phyloP scores from a whole-genome alignment of 2,329 filamentous ascomycete genomes.

The Apiospora saccharicola region DNA sequence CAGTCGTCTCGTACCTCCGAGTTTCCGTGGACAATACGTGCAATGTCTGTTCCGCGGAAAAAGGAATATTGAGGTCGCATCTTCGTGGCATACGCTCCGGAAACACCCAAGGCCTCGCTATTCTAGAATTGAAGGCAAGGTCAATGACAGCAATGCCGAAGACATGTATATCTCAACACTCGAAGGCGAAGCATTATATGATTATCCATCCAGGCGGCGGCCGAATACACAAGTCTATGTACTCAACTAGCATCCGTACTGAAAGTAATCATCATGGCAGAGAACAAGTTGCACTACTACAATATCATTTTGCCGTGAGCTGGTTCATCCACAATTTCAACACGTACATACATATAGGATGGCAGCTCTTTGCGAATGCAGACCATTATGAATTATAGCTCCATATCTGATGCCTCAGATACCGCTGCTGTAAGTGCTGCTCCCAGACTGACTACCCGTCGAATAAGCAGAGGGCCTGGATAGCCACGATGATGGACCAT shows the following conservation, averaged over 20 bases:
- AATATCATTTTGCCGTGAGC: background rate
- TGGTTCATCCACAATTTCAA: background rate
- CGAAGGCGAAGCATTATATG: background rate
- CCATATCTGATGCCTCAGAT: background rate
- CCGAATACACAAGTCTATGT: background rate
- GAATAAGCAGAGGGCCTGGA: background rate
- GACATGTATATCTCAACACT: background rate
- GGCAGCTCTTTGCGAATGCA: background rate
- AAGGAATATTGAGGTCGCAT: background rate
- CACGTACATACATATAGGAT: background rate
- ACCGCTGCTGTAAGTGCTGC: background rate
- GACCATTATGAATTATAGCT: slow-evolving; percentile 14
- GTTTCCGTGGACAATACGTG: background rate
- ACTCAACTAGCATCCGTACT: background rate
- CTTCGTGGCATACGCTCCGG: background rate
- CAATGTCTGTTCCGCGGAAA: background rate
- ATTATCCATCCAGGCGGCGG: too few species aligned
- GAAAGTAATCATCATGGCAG: background rate
- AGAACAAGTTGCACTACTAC: background rate
- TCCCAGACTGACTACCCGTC: background rate
- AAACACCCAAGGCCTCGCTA: background rate
- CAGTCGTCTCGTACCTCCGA: background rate
- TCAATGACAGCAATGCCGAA: background rate
- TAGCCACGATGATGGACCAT: background rate
- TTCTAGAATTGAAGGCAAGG: background rate